These are phyloP conservation scores for Fonsecaea nubica DNA, from an alignment of 2,329 filamentous ascomycete species.

Conservation along the genomic window DNA sequence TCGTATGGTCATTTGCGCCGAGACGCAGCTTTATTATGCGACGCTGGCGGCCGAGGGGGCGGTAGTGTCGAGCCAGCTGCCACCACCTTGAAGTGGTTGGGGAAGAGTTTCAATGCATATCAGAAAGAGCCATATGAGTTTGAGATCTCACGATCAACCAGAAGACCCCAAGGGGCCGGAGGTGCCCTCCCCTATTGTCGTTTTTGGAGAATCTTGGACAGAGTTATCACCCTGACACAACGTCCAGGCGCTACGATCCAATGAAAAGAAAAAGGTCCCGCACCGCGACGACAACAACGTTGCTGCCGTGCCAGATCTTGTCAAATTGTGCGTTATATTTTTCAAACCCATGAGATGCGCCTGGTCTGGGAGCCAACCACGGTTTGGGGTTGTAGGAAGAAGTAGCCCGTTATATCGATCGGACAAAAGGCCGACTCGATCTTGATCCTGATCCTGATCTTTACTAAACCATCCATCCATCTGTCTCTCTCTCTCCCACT, in stretches of 20 bases:
- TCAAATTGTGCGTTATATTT: background rate
- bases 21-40: constrained; percentile 36
- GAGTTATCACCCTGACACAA: background rate
- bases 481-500: no score
- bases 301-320: background rate
- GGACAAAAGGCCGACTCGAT: no score
- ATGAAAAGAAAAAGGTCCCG: background rate
- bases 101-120: background rate
- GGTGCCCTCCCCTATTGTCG: no score
- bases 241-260: background rate
- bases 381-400: background rate
- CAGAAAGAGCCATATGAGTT: background rate
- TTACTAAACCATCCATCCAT: no score
- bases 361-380: background rate
- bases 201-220: background rate
- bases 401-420: no score
- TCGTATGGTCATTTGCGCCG: constrained; percentile 35
- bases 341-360: background rate
- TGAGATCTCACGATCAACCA: background rate
- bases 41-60: constrained; percentile 33
- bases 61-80: constrained; percentile 30
- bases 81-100: constrained; percentile 14
- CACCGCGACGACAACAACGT: background rate
- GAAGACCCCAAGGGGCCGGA: background rate
- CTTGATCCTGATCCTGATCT: no score